Evolutionary conservation across 345 rosid species (phyloP), one percentile per base, ranked within the genome.

Genomic region (Lenwebbia sp.): DNA sequence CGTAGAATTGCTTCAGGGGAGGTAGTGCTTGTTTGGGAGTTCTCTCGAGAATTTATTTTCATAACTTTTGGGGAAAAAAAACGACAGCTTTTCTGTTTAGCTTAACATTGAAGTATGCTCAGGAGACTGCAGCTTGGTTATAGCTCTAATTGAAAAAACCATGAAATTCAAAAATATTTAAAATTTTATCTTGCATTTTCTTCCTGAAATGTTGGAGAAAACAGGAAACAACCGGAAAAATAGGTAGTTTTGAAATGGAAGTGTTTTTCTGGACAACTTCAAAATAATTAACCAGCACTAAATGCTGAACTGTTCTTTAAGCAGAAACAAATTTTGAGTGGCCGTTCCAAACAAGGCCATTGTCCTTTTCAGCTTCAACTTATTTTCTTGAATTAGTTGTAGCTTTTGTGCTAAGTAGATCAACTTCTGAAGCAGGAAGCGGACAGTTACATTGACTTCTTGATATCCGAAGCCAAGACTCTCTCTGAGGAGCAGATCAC

Each of bases 401-500:
- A 57, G 53, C 50, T 51, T 70, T 19, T 33, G 22, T 37, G 5
- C 47, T 70, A 19, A 70, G 4, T 70, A 5, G 78, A 22, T 37
- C 47, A 70, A 37, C 47, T 70, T 70, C 75, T 70, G 6, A 82
- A 87, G 82, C 94, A 95, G 98, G 93, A 89, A 82, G 70, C 86
- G 54, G 90, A 93, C 86, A 91, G 95, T 81, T 97, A 92, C 86
- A 85, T 93, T 3, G 92, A 94, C 90, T 91, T 54, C 93, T 88
- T 96, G 85, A 75, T 94, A 83, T 88, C 95, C 0, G 98, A 96
- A 89, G 92, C 90, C 49, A 90, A 93, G 85, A 87, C 92, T 44
- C 93, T 97, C 49, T 88, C 95, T 0, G 95, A 89, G 88, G 93
- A 93, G 53, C 95, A 97, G 86, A 90, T 93, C 30, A 86, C 92